These are phyloP conservation scores for Mycena epipterygia DNA, from an alignment of 768 basidiomycete species.

Conservation along the genomic window DNA sequence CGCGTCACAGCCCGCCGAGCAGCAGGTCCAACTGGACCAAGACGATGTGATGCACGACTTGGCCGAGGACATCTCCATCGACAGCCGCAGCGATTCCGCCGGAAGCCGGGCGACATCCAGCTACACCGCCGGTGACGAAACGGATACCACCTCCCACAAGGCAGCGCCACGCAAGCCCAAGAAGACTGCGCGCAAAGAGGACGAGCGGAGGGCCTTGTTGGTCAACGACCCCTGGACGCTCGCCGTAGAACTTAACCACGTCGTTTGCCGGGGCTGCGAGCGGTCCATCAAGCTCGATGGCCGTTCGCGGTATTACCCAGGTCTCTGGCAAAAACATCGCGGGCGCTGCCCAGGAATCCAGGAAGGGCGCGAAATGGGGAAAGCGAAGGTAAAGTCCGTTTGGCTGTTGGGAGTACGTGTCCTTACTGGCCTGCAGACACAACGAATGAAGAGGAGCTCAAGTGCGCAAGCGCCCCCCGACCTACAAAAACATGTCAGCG, in stretches of 20 bases:
- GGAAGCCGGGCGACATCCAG: not conserved
- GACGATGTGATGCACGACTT: not conserved
- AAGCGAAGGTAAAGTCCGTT: no score
- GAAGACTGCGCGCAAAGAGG: conserved; percentile 10
- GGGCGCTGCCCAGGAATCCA: not conserved
- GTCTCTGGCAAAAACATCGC: conserved; percentile 27
- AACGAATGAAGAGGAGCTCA: no score
- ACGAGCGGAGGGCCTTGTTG: not conserved
- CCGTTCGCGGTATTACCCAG: conserved; percentile 10
- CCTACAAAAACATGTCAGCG: no score
- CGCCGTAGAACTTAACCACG: not conserved
- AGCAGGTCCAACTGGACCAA: not conserved
- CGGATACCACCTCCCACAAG: no score
- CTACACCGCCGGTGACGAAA: not conserved
- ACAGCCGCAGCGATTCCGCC: not conserved
- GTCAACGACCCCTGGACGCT: not conserved
- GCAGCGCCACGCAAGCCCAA: not conserved
- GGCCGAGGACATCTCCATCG: not conserved
- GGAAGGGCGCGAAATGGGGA: not conserved
- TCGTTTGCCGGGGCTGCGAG: conserved; percentile 16
- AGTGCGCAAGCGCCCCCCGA: no score
- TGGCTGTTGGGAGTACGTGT: no score
- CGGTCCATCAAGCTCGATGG: conserved; percentile 7
- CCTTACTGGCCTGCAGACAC: no score
- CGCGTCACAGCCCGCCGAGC: no score